Conservation (phyloP, 371 early-diverging fungal genomes). For the Rhizopus sp. region DNA sequence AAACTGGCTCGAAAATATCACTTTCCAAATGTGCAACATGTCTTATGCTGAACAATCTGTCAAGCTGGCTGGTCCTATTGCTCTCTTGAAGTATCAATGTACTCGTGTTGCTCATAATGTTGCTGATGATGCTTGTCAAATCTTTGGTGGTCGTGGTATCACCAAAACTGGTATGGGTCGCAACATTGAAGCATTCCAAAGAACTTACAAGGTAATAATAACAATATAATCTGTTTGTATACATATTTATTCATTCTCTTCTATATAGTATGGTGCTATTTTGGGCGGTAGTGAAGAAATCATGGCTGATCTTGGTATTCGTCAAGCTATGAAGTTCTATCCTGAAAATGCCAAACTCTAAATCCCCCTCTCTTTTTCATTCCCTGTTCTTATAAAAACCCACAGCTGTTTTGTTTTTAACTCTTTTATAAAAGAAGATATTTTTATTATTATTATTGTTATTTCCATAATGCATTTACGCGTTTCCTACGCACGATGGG, state of each 20-base stretch:
- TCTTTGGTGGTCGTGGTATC: constrained; percentile 71
- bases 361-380: not conserved
- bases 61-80: constrained; percentile 71
- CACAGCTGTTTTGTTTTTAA: not conserved
- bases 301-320: constrained; percentile 53
- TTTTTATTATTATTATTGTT: constrained; percentile 17
- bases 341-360: constrained; percentile 34
- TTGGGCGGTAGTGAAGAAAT: constrained; percentile 84
- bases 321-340: constrained; percentile 48
- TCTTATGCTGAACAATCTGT: constrained; percentile 58
- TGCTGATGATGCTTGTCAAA: constrained; percentile 67
- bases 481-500: constrained; percentile 74
- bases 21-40: constrained; percentile 70
- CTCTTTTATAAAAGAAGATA: not conserved
- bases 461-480: constrained; percentile 64
- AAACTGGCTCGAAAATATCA: constrained; percentile 64
- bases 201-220: constrained; percentile 57
- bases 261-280: constrained; percentile 61
- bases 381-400: not conserved
- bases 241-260: not conserved
- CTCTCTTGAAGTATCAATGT: constrained; percentile 58
- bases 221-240: not conserved
- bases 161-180: constrained; percentile 70
- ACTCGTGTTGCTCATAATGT: constrained; percentile 63
- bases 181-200: constrained; percentile 55